Evolutionary conservation across 1,284 basidiomycete genomes (phyloP), one percentile per base, ranked within the genome.

Genomic region (Sporisorium reilianum): DNA sequence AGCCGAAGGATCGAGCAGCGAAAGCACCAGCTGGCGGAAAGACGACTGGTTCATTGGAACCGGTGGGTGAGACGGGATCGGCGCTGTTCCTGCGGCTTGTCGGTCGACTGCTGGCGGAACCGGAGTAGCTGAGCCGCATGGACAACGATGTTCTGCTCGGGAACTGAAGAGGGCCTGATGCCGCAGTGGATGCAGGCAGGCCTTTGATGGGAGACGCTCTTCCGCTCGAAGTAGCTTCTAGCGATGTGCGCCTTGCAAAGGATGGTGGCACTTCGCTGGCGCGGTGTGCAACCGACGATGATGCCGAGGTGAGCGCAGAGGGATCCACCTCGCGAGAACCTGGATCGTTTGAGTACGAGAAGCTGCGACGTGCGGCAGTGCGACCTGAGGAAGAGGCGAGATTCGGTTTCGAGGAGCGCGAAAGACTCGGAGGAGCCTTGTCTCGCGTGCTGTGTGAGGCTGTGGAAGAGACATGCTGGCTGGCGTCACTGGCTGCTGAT

Each of bases 51-150:
- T 69, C 66, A 12, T 32, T 54, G 10, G 62, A 58, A 25, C 45
- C 56, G 0, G 62, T 55, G 5, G 53, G 42, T 5, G 66, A 61
- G 18, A 18, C 23, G 11, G 63, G 60, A 23, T 63, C 55, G 38
- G 61, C 25, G 40, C 74, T 77, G 50, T 62, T 65, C 16, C 73
- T 51, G 1, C 77, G 55, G 22, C 71, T 71, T n/a, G 20, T 36
- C 4, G 68, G 59, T 32, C 64, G 63, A 40, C 55, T 60, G 41
- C 67, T 56, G 22, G 41, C 54, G 6, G 62, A 63, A 10, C 66
- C 72, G 3, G 68, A 70, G 55, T 54, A 57, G 55, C 66, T 68
- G 14, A 53, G 53, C 22, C 70, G 74, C 69, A 78, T 69, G 1
- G 62, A 30, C 16, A 61, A 26, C 7, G 77, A 76, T 3, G 67